These are phyloP conservation scores for Rubroboletus satanas DNA, from an alignment of 768 basidiomycete genomes.

Conservation along the genomic window DNA sequence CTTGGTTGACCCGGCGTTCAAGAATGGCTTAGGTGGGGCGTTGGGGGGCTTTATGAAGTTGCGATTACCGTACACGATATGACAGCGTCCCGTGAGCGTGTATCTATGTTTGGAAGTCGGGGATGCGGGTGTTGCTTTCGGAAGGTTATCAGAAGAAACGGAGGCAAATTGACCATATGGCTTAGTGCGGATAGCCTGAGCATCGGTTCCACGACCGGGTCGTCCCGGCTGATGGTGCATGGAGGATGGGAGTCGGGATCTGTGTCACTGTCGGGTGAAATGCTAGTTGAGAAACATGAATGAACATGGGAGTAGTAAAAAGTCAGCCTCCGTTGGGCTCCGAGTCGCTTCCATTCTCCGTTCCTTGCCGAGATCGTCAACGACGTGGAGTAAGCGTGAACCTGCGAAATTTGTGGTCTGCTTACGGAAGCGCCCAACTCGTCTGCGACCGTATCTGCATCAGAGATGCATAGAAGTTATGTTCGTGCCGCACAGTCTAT, in stretches of 20 bases:
- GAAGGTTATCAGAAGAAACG: neutral
- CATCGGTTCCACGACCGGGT: neutral
- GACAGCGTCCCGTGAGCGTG: neutral
- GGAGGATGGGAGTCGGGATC: neutral
- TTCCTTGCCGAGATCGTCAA: neutral
- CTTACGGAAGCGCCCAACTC: constrained; percentile 4
- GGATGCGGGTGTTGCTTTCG: neutral
- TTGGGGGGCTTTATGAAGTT: neutral
- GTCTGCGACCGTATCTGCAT: neutral
- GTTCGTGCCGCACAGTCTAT: constrained; percentile 39
- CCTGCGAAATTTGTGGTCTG: neutral
- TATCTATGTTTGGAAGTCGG: neutral
- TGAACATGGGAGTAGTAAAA: neutral
- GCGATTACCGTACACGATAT: no score
- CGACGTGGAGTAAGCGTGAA: neutral
- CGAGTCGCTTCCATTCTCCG: neutral
- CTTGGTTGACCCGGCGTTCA: neutral
- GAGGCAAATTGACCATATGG: neutral
- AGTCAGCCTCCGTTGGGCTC: neutral
- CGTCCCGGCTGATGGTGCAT: neutral
- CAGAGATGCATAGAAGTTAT: constrained; percentile 19
- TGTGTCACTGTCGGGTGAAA: neutral
- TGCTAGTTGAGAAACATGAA: neutral
- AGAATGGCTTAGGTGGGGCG: neutral
- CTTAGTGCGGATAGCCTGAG: no score